phyloP scores from a whole-genome alignment of 345 rosid genomes.

The Brassica carinata region DNA sequence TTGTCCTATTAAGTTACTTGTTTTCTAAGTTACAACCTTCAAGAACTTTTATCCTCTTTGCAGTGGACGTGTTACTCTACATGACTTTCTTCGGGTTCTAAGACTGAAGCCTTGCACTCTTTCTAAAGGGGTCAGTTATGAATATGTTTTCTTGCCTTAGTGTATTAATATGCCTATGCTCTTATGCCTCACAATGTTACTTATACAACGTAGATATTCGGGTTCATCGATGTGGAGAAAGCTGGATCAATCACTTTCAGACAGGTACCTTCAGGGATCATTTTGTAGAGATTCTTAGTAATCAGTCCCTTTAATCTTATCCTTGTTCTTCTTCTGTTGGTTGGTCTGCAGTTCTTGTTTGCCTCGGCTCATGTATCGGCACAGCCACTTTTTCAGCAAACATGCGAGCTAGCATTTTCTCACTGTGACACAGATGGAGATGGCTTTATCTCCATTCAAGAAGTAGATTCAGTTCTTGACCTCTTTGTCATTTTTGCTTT shows the following conservation, averaged over 20 bases:
- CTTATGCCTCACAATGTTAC: background rate
- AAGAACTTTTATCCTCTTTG: constrained; percentile 14
- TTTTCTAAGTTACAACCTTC: background rate
- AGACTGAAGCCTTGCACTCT: constrained; percentile 63
- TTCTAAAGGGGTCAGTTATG: constrained; percentile 64
- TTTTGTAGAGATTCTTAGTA: background rate
- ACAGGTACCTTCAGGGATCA: constrained; percentile 56
- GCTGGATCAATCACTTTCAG: constrained; percentile 77
- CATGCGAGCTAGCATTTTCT: constrained; percentile 69
- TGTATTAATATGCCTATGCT: background rate
- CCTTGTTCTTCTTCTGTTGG: constrained; percentile 18
- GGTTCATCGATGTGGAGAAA: constrained; percentile 81
- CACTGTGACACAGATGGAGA: constrained; percentile 54
- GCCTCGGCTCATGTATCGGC: constrained; percentile 75
- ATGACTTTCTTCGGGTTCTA: constrained; percentile 61
- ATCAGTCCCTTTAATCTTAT: background rate
- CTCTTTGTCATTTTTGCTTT: constrained; percentile 12
- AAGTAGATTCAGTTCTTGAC: constrained; percentile 46
- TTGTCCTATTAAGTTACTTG: constrained; percentile 22
- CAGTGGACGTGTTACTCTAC: constrained; percentile 76
- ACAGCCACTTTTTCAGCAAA: constrained; percentile 63
- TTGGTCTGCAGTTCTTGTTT: constrained; percentile 71
- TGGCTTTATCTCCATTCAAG: constrained; percentile 56
- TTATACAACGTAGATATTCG: constrained; percentile 61
- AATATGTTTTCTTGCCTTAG: background rate